These are phyloP conservation scores for Metroxylon sagu DNA, from an alignment of 176 grass and related monocot species.

Conservation along the genomic window DNA sequence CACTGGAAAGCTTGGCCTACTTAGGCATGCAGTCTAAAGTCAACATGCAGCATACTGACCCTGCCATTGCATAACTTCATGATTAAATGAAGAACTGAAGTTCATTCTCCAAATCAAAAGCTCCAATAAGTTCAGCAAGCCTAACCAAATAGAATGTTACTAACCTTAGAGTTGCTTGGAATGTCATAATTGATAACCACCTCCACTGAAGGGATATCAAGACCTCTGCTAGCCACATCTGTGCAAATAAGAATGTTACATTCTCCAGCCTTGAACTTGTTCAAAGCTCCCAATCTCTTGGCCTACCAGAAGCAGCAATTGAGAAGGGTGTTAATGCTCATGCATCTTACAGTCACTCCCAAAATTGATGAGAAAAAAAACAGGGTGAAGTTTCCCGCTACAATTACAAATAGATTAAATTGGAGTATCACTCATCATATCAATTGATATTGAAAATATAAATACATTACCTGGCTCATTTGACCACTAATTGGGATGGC, in stretches of 20 bases:
- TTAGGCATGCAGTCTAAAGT: no score
- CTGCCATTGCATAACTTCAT: no score
- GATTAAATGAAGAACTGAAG: no score
- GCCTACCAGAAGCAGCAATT: constrained; percentile 37
- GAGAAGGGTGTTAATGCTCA: background rate
- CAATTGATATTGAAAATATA: background rate
- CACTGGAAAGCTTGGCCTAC: no score
- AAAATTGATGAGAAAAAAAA: no score
- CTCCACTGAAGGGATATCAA: constrained; percentile 91
- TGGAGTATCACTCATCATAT: no score
- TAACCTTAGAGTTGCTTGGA: constrained; percentile 81
- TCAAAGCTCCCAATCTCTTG: constrained; percentile 81
- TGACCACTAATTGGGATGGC: constrained; percentile 85
- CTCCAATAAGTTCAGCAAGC: background rate
- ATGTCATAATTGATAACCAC: constrained; percentile 92
- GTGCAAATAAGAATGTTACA: constrained; percentile 87
- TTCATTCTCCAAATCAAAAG: background rate
- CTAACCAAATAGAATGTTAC: background rate
- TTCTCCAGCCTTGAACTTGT: constrained; percentile 70
- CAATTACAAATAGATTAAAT: no score
- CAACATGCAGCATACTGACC: no score
- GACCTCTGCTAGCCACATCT: constrained; percentile 85
- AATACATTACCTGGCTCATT: constrained; percentile 65
- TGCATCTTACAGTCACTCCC: no score
- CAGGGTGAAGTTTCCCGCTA: no score